Conservation (phyloP, 305 asterid genomes). For the Withania somnifera region DNA sequence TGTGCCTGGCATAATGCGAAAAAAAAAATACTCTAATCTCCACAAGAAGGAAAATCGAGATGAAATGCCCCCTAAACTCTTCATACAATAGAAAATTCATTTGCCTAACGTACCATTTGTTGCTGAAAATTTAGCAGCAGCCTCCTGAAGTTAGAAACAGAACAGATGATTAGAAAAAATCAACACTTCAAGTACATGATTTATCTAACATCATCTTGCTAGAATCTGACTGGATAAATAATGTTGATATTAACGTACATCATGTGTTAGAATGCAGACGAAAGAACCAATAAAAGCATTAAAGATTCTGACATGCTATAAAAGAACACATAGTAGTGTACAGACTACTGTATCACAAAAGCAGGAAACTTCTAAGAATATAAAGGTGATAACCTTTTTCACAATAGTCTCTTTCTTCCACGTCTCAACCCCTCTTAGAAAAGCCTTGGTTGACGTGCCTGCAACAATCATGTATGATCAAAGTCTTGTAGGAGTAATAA, state of each 20-base stretch:
- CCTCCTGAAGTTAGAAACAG: constrained; percentile 39
- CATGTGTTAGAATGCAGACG: not conserved
- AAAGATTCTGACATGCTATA: not conserved
- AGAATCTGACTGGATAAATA: not conserved
- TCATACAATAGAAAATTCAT: not conserved
- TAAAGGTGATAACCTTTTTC: constrained; percentile 13
- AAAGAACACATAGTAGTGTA: not conserved
- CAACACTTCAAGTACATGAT: not conserved
- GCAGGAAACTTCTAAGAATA: not conserved
- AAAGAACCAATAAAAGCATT: not conserved
- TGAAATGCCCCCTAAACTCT: not conserved
- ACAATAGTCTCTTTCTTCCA: constrained; percentile 24
- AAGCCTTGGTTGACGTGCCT: constrained; percentile 22
- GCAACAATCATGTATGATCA: not conserved
- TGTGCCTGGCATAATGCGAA: constrained; percentile 24
- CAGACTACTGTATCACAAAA: not conserved
- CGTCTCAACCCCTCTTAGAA: constrained; percentile 21
- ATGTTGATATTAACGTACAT: not conserved
- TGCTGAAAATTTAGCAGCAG: constrained; percentile 21
- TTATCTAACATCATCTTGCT: not conserved
- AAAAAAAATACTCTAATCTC: not conserved
- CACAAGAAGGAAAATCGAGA: not conserved
- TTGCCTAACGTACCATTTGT: constrained; percentile 28
- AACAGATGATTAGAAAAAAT: not conserved
- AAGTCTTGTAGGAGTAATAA: not conserved